phyloP scores from a whole-genome alignment of 2,329 filamentous ascomycete genomes.

The Parascedosporium putredinis region DNA sequence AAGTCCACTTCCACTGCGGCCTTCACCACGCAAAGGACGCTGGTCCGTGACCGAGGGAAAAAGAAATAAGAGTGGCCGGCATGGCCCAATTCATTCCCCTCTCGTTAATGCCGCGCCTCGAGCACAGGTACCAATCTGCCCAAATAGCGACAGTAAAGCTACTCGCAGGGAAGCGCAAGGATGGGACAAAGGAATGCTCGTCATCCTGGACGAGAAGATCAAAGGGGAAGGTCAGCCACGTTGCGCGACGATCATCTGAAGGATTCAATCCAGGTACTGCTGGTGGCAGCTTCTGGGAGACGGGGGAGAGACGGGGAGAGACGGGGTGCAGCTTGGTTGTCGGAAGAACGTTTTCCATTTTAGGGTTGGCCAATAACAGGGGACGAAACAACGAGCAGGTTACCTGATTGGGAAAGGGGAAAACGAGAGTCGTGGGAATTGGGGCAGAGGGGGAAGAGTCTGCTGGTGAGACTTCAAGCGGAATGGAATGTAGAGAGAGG shows the following conservation, averaged over 20 bases:
- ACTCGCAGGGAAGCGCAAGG: not conserved
- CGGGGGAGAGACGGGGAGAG: not conserved
- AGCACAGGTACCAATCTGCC: no score
- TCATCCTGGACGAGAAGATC: not conserved
- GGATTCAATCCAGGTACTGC: not conserved
- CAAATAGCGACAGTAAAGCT: no score
- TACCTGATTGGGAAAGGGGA: not conserved
- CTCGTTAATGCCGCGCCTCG: no score
- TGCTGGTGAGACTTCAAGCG: not conserved
- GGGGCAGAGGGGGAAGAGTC: not conserved
- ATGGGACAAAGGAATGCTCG: not conserved
- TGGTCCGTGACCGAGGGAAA: no score
- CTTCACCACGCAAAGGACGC: no score
- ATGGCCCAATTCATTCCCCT: no score
- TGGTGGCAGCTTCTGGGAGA: no score
- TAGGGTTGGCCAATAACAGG: not conserved
- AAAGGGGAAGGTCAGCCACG: not conserved
- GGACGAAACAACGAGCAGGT: not conserved
- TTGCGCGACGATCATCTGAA: not conserved
- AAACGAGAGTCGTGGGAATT: not conserved
- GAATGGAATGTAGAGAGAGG: no score
- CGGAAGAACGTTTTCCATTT: not conserved
- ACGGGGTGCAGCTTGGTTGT: not conserved
- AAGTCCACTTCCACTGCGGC: no score
- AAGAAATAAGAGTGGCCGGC: no score